Evolutionary conservation across 305 asterid genomes (phyloP).

Genomic region (Plantago lanceolata): DNA sequence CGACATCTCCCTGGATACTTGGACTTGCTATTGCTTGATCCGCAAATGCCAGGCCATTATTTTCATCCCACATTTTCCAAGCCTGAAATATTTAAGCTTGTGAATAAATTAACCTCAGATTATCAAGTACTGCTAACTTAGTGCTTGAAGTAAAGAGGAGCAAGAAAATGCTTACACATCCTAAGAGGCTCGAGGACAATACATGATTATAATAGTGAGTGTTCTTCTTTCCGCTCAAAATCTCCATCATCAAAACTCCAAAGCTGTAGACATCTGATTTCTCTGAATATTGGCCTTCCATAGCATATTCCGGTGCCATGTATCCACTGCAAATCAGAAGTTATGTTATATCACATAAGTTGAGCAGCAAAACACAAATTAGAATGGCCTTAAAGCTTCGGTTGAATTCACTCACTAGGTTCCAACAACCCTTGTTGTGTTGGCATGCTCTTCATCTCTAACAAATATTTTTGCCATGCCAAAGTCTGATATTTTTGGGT

Average conservation of each 20-base stretch:
- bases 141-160: background rate
- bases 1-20: background rate
- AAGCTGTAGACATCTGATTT: background rate
- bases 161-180: background rate
- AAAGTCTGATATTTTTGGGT: slow-evolving; percentile 1
- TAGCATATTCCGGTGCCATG: too few relatives aligned
- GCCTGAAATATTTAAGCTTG: background rate
- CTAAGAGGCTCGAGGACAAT: background rate
- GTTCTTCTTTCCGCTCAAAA: slow-evolving; percentile 3
- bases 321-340: too few relatives aligned
- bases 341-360: background rate
- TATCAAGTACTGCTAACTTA: background rate
- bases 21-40: background rate
- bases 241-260: slow-evolving; percentile 2
- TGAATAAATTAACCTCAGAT: background rate
- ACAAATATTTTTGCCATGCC: slow-evolving; percentile 1
- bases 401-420: background rate
- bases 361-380: background rate
- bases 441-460: background rate
- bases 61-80: slow-evolving; percentile 5
- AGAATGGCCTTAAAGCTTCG: background rate
- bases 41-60: background rate
- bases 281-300: too few relatives aligned
- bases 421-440: background rate
- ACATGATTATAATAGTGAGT: background rate